phyloP scores from a whole-genome alignment of 1,284 basidiomycete genomes.

The Melanopsichium pennsylvanicum region DNA sequence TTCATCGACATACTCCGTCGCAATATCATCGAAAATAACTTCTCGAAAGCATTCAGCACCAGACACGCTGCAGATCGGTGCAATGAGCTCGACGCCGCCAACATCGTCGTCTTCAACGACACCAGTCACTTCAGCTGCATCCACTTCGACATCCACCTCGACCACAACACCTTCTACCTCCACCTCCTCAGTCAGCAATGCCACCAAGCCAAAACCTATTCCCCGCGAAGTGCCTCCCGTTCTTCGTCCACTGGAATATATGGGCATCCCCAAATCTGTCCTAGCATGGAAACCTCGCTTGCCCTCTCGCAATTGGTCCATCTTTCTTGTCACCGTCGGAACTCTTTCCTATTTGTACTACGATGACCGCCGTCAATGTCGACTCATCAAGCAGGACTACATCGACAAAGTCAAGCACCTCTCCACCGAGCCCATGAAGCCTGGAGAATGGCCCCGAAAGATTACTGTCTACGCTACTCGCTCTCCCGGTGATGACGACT shows the following conservation, averaged over 20 bases:
- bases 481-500: conserved; percentile 94
- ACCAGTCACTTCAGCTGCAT: conserved; percentile 1
- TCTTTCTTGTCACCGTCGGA: conserved; percentile 81
- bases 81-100: conserved; percentile 27
- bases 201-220: conserved; percentile 13
- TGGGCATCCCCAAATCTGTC: conserved; percentile 68
- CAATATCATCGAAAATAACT: too few species aligned
- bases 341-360: conserved; percentile 77
- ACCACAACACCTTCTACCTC: conserved; percentile 7
- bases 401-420: conserved; percentile 80
- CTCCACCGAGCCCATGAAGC: conserved; percentile 74
- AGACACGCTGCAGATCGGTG: too few species aligned
- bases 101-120: conserved; percentile 7
- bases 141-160: conserved; percentile 8
- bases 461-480: conserved; percentile 86
- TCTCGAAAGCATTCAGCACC: too few species aligned
- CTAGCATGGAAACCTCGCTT: conserved; percentile 70
- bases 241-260: conserved; percentile 67
- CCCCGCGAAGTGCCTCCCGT: conserved; percentile 48
- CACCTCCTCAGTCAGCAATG: conserved; percentile 6
- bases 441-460: conserved; percentile 78
- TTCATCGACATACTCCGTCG: too few species aligned
- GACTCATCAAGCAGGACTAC: conserved; percentile 79
- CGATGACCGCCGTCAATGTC: conserved; percentile 84
- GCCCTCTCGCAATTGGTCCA: conserved; percentile 90